A percentile compares a stretch with the other conserved stretches of the same genome.
Evolutionary conservation across 163 green algal genomes (phyloP).

Genomic region (Volvox carteri): DNA sequence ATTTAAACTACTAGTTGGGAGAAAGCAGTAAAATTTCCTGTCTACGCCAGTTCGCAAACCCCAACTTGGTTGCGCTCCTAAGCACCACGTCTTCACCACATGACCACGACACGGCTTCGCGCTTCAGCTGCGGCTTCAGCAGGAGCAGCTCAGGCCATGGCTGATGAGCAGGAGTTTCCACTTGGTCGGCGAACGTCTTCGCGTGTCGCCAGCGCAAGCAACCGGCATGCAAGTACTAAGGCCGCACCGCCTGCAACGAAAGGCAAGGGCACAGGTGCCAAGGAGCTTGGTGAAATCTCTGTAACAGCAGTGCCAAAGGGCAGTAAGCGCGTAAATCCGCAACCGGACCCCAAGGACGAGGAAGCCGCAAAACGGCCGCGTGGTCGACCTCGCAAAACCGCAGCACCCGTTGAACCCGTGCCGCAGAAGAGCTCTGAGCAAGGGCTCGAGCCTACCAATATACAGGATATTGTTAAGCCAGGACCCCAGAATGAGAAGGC

Average conservation of each 20-base stretch:
- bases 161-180: background rate
- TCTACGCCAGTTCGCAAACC: background rate
- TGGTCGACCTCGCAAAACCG: conserved; percentile 15
- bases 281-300: background rate
- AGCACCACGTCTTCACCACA: background rate
- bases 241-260: background rate
- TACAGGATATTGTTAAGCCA: too few species aligned
- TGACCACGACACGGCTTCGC: conserved; percentile 31
- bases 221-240: background rate
- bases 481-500: too few species aligned
- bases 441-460: too few species aligned
- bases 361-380: background rate
- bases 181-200: background rate
- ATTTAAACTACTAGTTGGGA: background rate
- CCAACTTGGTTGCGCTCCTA: background rate
- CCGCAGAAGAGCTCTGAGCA: background rate
- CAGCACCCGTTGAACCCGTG: background rate
- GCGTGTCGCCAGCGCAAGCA: background rate
- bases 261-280: background rate
- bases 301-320: background rate
- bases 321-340: background rate
- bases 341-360: background rate
- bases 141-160: background rate
- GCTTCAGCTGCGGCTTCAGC: background rate
- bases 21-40: background rate